Evolutionary conservation across 2,329 filamentous ascomycete genomes (phyloP), one percentile per base, ranked within the genome.

Genomic region (Colletotrichum lindemuthianum): DNA sequence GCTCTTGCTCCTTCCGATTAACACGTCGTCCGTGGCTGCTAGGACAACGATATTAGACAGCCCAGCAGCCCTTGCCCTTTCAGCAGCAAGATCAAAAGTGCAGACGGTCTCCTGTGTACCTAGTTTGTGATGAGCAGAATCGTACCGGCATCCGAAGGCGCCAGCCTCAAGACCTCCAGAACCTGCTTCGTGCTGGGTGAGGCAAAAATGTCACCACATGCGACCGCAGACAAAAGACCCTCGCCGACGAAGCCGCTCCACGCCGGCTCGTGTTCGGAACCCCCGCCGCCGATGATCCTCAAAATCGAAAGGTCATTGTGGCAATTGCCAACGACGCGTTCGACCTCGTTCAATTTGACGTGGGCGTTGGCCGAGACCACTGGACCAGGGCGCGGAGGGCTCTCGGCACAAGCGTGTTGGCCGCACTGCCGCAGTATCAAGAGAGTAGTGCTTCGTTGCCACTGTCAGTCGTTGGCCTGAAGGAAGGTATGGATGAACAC

Each of bases 111-210:
- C 87, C 88, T 0, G 89, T 92, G 72, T 92, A 92, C 72, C n/a
- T n/a, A n/a, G n/a, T 93, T 93, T 84, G 91, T 92, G 8, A 92
- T 88, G 16, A 92, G 84, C 8, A 92, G 84, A 39, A 92, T 76
- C 1, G 92, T 88, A 7, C 91, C 91, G 68, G 87, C 84, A 33
- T 86, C 82, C 2, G 83, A 84, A 40, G 88, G 84, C 0, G 91
- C 85, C 53, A 86, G 81, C 69, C 88, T 81, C 15, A 91, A 86
- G 54, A 87, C 89, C 70, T 84, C 80, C 50, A 89, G 81, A 59
- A 93, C 86, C 73, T 93, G 90, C 73, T 91, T 88, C 0, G 90
- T 89, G n/a, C 84, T 87, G 0, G 91, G 91, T 2, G 87, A 90
- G 2, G 90, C 90, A 72, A 93, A 93, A 69, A 93, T 92, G 0